phyloP scores from a whole-genome alignment of 345 rosid genomes.

The Heritiera littoralis region DNA sequence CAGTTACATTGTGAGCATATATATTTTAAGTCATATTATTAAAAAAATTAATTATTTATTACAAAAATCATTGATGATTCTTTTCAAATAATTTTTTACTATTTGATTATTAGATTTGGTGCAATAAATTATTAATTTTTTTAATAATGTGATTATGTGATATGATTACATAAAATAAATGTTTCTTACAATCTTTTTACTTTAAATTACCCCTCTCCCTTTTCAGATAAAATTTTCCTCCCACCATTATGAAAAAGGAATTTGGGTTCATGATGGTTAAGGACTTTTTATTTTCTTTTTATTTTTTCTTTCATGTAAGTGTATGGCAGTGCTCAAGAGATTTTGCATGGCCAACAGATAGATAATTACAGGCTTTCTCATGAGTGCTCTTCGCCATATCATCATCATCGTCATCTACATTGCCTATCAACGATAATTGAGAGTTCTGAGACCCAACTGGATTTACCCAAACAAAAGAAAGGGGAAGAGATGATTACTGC shows the following conservation, averaged over 20 bases:
- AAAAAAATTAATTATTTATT: too few species aligned
- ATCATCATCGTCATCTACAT: background rate
- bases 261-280: background rate
- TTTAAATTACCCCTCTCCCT: background rate
- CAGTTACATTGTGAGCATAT: too few species aligned
- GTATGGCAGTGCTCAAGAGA: conserved; percentile 15
- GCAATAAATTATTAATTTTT: too few species aligned
- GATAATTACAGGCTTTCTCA: conserved; percentile 1
- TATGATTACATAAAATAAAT: too few species aligned
- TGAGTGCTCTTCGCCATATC: background rate
- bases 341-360: background rate
- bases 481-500: background rate
- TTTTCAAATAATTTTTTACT: too few species aligned
- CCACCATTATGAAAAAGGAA: background rate
- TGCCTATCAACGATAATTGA: background rate
- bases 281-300: background rate
- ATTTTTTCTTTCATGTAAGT: background rate
- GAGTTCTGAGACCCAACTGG: background rate
- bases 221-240: background rate
- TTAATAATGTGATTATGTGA: too few species aligned
- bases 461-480: background rate
- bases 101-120: too few species aligned
- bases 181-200: too few species aligned
- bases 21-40: too few species aligned
- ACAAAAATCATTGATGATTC: too few species aligned